phyloP scores from a whole-genome alignment of 306 rosid genomes.

The Boehmeria nivea region DNA sequence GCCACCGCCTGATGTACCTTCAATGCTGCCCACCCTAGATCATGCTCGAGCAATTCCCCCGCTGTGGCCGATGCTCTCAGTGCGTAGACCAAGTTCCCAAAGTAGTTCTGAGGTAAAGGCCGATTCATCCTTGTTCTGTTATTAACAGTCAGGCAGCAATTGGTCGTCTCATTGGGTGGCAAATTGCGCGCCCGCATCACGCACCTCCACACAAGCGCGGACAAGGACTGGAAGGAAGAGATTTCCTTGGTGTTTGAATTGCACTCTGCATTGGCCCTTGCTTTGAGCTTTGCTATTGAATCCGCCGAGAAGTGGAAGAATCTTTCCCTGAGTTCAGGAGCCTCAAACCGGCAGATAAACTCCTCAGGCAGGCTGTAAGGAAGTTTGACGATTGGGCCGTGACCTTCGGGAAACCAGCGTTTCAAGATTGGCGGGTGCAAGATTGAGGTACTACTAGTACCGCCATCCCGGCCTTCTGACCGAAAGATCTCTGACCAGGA shows the following conservation, averaged over 20 bases:
- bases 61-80: not conserved
- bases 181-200: not conserved
- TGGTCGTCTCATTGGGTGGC: not conserved
- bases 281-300: slow-evolving; percentile 42
- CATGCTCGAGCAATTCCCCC: not conserved
- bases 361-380: slow-evolving; percentile 39
- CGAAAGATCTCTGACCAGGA: slow-evolving; percentile 32
- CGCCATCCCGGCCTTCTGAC: too few relatives aligned
- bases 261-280: slow-evolving; percentile 37
- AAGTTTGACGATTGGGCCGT: slow-evolving; percentile 29
- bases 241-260: not conserved
- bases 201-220: slow-evolving; percentile 15
- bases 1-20: not conserved
- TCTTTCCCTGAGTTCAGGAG: slow-evolving; percentile 31
- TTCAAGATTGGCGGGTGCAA: slow-evolving; percentile 26
- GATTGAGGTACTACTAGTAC: not conserved
- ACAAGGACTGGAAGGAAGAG: slow-evolving; percentile 3
- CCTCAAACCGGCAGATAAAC: slow-evolving; percentile 26
- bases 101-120: not conserved
- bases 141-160: not conserved
- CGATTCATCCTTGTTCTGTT: not conserved
- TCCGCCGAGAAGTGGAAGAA: slow-evolving; percentile 45
- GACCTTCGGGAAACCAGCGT: slow-evolving; percentile 40
- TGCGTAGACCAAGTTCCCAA: not conserved
- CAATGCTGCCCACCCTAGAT: slow-evolving; percentile 2